A percentile compares a stretch with the other conserved stretches of the same genome.
Conservation (phyloP, 2,329 filamentous ascomycete species). For the Aspergillus versicolor region DNA sequence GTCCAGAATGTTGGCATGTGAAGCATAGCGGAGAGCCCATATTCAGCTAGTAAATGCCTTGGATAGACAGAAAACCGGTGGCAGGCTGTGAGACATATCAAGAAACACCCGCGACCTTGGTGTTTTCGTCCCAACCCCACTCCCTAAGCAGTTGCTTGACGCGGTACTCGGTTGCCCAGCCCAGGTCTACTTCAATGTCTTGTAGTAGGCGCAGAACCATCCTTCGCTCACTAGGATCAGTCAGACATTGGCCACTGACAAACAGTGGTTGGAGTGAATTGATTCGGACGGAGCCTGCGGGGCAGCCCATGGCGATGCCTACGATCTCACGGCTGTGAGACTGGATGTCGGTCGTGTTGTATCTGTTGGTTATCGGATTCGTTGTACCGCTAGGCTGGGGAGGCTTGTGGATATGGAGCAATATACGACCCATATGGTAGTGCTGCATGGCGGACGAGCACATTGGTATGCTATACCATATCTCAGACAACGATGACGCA, state of each 20-base stretch:
- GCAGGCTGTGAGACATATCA: not conserved
- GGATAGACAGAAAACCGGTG: not conserved
- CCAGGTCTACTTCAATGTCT: conserved; percentile 62
- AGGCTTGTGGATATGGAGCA: conserved; percentile 45
- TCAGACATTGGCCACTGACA: conserved; percentile 62
- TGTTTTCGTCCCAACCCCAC: conserved; percentile 37
- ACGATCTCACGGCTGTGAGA: conserved; percentile 62
- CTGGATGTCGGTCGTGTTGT: conserved; percentile 59
- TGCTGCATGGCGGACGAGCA: conserved; percentile 61
- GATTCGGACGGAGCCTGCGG: conserved; percentile 59
- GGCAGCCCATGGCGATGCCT: conserved; percentile 58
- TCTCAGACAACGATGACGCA: conserved; percentile 49
- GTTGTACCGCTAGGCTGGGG: conserved; percentile 47
- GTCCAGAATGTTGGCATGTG: not conserved
- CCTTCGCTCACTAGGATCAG: conserved; percentile 53
- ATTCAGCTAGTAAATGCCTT: not conserved
- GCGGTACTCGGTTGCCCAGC: conserved; percentile 64
- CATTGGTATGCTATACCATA: conserved; percentile 66
- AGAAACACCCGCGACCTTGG: conserved; percentile 2
- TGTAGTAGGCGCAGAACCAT: conserved; percentile 56
- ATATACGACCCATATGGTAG: conserved; percentile 45
- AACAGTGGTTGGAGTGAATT: conserved; percentile 63
- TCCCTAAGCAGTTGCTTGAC: conserved; percentile 52
- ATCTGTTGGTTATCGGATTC: conserved; percentile 53
- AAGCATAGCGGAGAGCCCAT: not conserved